These are phyloP conservation scores for Nepenthes mirabilis DNA, from an alignment of 148 eudicot genomes.

Conservation along the genomic window DNA sequence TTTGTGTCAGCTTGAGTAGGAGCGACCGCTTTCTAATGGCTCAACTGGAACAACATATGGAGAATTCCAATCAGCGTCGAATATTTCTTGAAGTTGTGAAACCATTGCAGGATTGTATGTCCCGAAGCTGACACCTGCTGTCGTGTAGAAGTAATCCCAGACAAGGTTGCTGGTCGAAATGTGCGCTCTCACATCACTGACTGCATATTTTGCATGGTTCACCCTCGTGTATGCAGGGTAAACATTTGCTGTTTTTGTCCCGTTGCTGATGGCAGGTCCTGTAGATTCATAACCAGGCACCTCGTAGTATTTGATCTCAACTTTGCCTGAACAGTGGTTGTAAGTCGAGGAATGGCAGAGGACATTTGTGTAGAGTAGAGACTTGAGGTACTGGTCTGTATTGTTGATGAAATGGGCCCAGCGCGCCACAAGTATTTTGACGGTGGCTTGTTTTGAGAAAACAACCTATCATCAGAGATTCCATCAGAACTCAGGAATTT, in stretches of 20 bases:
- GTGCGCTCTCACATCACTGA: slow-evolving; percentile 73
- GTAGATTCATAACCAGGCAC: slow-evolving; percentile 75
- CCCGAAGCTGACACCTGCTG: slow-evolving; percentile 84
- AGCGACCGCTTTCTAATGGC: slow-evolving; percentile 29
- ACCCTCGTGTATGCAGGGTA: slow-evolving; percentile 72
- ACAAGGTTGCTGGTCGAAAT: slow-evolving; percentile 81
- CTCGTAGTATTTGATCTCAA: slow-evolving; percentile 69
- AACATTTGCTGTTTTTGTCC: slow-evolving; percentile 37
- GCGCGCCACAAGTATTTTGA: slow-evolving; percentile 60
- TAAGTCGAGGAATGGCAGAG: slow-evolving; percentile 67
- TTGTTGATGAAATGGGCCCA: slow-evolving; percentile 68
- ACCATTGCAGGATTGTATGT: slow-evolving; percentile 64
- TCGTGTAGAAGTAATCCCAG: slow-evolving; percentile 86
- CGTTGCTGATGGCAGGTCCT: slow-evolving; percentile 59
- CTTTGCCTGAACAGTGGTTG: slow-evolving; percentile 63
- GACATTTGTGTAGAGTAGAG: slow-evolving; percentile 61
- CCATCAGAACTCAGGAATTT: background rate
- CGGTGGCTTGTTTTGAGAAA: slow-evolving; percentile 73
- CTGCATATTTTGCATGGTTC: slow-evolving; percentile 88
- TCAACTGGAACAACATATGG: slow-evolving; percentile 57
- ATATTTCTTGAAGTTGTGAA: slow-evolving; percentile 61
- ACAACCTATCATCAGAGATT: slow-evolving; percentile 35
- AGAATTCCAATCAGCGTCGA: slow-evolving; percentile 93
- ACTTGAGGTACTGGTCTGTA: slow-evolving; percentile 75
- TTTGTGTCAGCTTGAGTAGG: slow-evolving; percentile 26